Evolutionary conservation across 2,329 filamentous ascomycete species (phyloP).

Genomic region (Hortaea werneckii): DNA sequence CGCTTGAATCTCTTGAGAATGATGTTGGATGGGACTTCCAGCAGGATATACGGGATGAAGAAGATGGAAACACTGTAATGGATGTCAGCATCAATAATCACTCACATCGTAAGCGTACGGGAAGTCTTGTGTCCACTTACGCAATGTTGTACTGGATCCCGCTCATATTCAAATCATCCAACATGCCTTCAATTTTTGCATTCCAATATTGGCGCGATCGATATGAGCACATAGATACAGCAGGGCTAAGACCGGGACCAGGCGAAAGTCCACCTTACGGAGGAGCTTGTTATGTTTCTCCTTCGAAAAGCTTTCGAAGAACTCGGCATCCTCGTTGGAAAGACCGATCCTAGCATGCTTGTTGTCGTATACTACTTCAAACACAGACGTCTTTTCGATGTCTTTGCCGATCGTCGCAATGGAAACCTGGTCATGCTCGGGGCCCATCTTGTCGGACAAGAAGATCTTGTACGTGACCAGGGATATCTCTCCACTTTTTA

Average conservation of each 20-base stretch:
- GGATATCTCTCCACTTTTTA: too few species aligned
- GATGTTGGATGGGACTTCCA: conserved; percentile 26
- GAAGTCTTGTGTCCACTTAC: not conserved
- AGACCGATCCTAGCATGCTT: not conserved
- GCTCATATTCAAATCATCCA: conserved; percentile 8
- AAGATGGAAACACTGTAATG: conserved; percentile 23
- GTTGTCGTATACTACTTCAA: too few species aligned
- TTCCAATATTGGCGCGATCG: conserved; percentile 30
- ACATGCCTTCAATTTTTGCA: conserved; percentile 18
- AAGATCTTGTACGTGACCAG: too few species aligned
- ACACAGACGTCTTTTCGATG: not conserved
- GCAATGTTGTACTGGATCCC: conserved; percentile 27
- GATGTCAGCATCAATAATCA: not conserved
- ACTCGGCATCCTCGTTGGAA: not conserved
- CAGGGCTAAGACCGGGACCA: conserved; percentile 39
- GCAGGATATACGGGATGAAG: conserved; percentile 28
- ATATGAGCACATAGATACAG: conserved; percentile 38
- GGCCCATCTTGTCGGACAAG: not conserved
- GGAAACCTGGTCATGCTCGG: not conserved
- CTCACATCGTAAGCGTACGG: not conserved
- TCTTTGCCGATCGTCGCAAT: not conserved
- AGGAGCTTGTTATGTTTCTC: conserved; percentile 27
- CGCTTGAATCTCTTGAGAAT: conserved; percentile 17
- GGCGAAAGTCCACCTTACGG: conserved; percentile 39
- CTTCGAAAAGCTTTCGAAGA: not conserved